phyloP scores from a whole-genome alignment of 768 basidiomycete genomes.

The Auriculariales sp. region DNA sequence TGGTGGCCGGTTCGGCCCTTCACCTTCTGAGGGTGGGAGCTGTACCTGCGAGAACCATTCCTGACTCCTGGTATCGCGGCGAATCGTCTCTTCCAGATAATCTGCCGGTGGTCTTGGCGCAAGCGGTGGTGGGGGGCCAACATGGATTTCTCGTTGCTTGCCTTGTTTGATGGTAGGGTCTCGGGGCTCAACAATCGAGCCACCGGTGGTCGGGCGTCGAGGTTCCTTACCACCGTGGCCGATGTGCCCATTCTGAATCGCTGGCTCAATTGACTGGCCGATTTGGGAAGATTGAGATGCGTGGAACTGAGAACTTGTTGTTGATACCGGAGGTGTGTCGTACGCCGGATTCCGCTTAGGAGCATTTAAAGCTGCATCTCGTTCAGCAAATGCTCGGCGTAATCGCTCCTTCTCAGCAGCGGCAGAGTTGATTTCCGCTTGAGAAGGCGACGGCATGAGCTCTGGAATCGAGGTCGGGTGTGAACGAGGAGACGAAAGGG shows the following conservation, averaged over 20 bases:
- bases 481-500: too few species aligned
- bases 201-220: neutral
- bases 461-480: neutral
- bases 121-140: neutral
- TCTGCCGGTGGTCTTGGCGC: neutral
- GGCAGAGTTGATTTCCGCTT: neutral
- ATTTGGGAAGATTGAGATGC: too few species aligned
- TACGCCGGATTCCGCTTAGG: slow-evolving; percentile 46
- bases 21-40: neutral
- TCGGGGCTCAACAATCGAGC: neutral
- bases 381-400: slow-evolving; percentile 8
- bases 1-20: neutral
- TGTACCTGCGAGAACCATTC: neutral
- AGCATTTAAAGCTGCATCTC: slow-evolving; percentile 10
- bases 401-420: slow-evolving; percentile 8
- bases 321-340: slow-evolving; percentile 18
- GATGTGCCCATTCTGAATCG: too few species aligned
- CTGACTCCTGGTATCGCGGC: neutral
- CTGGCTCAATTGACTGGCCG: too few species aligned
- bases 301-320: slow-evolving; percentile 12
- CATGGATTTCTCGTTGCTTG: neutral
- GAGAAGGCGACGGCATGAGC: neutral
- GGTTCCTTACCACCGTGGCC: too few species aligned
- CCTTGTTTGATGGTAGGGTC: neutral
- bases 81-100: neutral